Evolutionary conservation across 805 yeast genomes (phyloP).

Genomic region (Yarrowia sp.): DNA sequence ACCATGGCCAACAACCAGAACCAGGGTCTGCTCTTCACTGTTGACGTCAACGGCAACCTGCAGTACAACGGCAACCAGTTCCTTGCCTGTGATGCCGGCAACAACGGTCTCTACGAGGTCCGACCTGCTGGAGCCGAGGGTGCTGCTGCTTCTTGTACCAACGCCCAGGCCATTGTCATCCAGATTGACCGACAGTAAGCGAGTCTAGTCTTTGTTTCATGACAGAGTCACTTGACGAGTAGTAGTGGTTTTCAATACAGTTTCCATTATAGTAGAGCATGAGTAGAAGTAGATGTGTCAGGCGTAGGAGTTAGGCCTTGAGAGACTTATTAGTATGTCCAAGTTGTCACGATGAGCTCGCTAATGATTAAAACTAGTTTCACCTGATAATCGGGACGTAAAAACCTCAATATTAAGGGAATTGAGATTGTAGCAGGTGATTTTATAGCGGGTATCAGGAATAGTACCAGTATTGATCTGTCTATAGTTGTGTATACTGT

Average conservation of each 20-base stretch:
- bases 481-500: too few species aligned
- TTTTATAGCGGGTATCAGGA: too few species aligned
- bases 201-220: too few species aligned
- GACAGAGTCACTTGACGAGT: neutral
- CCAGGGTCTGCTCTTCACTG: neutral
- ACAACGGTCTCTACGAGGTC: constrained; percentile 6
- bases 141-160: neutral
- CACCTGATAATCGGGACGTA: too few species aligned
- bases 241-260: neutral
- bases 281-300: too few species aligned
- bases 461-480: too few species aligned
- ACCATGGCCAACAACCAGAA: neutral
- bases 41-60: neutral
- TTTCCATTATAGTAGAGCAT: constrained; percentile 4
- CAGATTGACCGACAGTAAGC: neutral
- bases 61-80: constrained; percentile 11
- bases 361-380: too few species aligned
- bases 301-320: too few species aligned
- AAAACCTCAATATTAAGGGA: too few species aligned
- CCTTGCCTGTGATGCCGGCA: neutral
- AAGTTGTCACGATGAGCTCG: too few species aligned
- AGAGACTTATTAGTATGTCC: too few species aligned
- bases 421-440: too few species aligned
- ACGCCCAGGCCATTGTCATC: constrained; percentile 6
- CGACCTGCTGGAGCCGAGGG: constrained; percentile 10